These are phyloP conservation scores for Vanrija pseudolonga DNA, from an alignment of 1,284 basidiomycete genomes.

Conservation along the genomic window DNA sequence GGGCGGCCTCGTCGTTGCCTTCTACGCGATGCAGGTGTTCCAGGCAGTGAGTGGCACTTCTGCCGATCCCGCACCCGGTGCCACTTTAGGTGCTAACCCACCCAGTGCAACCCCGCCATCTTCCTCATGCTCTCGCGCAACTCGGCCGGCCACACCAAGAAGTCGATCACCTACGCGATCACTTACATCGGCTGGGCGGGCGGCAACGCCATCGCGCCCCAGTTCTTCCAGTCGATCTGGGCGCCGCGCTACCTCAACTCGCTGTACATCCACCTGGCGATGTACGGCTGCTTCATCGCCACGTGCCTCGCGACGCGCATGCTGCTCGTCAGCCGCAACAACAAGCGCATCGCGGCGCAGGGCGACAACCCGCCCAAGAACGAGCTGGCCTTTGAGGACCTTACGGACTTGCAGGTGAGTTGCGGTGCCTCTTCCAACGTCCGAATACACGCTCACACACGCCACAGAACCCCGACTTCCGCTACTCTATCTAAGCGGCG, in stretches of 20 bases:
- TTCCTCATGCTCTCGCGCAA: conserved; percentile 18
- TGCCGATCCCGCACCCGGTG: no score
- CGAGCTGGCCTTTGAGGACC: conserved; percentile 20
- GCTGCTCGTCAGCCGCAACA: conserved; percentile 25
- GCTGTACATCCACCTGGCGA: conserved; percentile 40
- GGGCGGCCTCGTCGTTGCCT: conserved; percentile 16
- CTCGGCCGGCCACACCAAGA: conserved; percentile 22
- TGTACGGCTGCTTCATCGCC: conserved; percentile 28
- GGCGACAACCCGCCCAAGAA: conserved; percentile 1
- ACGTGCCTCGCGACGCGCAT: conserved; percentile 16
- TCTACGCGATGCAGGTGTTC: conserved; percentile 13
- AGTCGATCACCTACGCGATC: conserved; percentile 14
- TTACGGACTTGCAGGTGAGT: conserved; percentile 20
- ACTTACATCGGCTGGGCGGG: conserved; percentile 30
- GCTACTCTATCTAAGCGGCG: not conserved
- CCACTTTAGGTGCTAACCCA: no score
- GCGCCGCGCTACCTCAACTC: conserved; percentile 30
- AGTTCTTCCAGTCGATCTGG: conserved; percentile 32
- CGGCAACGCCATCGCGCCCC: conserved; percentile 35
- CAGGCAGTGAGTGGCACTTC: not conserved
- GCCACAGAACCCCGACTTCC: conserved; percentile 22
- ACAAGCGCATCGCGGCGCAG: conserved; percentile 11
- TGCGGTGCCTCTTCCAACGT: no score
- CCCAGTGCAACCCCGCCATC: conserved; percentile 11
- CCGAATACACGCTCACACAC: no score